phyloP scores from a whole-genome alignment of 2,329 filamentous ascomycete species.

The Verticillium tricorpus region DNA sequence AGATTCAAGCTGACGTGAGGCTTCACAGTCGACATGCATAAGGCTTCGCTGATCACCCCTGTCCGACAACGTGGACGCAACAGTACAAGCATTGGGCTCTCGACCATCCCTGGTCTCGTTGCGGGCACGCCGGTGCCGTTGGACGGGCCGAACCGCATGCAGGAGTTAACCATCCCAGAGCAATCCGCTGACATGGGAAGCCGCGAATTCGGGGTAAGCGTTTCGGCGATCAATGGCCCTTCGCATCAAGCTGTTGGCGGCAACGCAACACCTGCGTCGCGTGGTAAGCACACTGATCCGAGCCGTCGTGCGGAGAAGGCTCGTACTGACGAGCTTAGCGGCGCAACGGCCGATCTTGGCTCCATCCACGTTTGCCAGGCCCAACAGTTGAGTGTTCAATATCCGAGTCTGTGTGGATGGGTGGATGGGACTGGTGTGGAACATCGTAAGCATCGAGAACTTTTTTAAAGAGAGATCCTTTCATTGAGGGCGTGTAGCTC shows the following conservation, averaged over 20 bases:
- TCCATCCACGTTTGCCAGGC: not conserved
- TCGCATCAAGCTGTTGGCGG: not conserved
- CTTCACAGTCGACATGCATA: slow-evolving; percentile 20
- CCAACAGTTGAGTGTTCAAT: not conserved
- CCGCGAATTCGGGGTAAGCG: slow-evolving; percentile 4
- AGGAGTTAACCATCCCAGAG: slow-evolving; percentile 1
- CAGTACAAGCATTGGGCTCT: slow-evolving; percentile 18
- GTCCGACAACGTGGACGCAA: slow-evolving; percentile 24
- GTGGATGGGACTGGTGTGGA: not conserved
- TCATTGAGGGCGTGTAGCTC: too few relatives aligned
- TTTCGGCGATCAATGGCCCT: slow-evolving; percentile 6
- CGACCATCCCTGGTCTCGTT: slow-evolving; percentile 25
- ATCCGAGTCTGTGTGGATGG: not conserved
- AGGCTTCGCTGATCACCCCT: slow-evolving; percentile 19
- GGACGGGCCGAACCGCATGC: slow-evolving; percentile 5
- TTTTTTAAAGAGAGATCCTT: too few relatives aligned
- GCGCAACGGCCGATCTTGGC: not conserved
- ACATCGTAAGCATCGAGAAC: not conserved
- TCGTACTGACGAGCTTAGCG: not conserved
- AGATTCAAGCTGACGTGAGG: not conserved
- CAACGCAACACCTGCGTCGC: not conserved
- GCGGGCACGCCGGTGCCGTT: slow-evolving; percentile 17
- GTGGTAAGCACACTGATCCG: not conserved
- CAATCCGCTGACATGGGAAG: not conserved
- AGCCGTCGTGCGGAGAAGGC: not conserved